A percentile compares a stretch with the other conserved stretches of the same genome.
phyloP scores from a whole-genome alignment of 2,329 filamentous ascomycete species.

The Pseudogymnoascus sp. region DNA sequence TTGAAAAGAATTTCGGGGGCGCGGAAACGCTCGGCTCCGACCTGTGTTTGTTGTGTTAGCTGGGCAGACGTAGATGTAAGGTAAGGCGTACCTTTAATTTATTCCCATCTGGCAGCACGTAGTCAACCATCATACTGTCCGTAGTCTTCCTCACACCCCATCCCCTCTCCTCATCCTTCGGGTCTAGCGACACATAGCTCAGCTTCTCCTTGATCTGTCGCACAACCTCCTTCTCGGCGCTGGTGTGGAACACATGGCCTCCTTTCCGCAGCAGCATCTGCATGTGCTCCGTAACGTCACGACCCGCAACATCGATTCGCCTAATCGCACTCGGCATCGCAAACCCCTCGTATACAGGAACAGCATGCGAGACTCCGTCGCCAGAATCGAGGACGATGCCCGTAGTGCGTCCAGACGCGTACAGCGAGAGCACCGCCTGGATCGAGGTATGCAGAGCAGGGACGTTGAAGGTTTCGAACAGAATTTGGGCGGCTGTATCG shows the following conservation, averaged over 20 bases:
- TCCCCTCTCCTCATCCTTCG: slow-evolving; percentile 91
- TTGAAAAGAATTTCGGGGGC: slow-evolving; percentile 97
- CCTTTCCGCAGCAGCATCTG: slow-evolving; percentile 86
- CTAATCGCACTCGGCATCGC: slow-evolving; percentile 93
- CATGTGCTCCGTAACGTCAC: slow-evolving; percentile 93
- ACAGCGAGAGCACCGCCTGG: slow-evolving; percentile 91
- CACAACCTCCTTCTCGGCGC: slow-evolving; percentile 98
- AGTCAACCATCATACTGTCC: slow-evolving; percentile 74
- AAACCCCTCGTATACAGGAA: slow-evolving; percentile 96
- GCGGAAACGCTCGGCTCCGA: slow-evolving; percentile 89
- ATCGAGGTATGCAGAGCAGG: slow-evolving; percentile 95
- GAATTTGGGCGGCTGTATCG: slow-evolving; percentile 91
- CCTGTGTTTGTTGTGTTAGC: slow-evolving; percentile 38
- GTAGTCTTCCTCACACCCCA: slow-evolving; percentile 77
- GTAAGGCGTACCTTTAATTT: slow-evolving; percentile 65
- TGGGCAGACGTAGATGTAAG: neutral
- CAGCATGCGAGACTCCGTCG: slow-evolving; percentile 93
- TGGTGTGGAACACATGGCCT: slow-evolving; percentile 93
- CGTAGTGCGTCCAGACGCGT: slow-evolving; percentile 91
- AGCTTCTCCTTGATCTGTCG: slow-evolving; percentile 93
- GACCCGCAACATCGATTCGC: slow-evolving; percentile 89
- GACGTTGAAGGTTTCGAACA: slow-evolving; percentile 98
- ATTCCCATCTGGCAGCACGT: slow-evolving; percentile 84
- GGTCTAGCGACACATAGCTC: slow-evolving; percentile 84
- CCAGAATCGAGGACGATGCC: slow-evolving; percentile 93